Base-by-base conservation (phyloP, 345 rosid species). In the Moricandia moricandioides region DNA sequence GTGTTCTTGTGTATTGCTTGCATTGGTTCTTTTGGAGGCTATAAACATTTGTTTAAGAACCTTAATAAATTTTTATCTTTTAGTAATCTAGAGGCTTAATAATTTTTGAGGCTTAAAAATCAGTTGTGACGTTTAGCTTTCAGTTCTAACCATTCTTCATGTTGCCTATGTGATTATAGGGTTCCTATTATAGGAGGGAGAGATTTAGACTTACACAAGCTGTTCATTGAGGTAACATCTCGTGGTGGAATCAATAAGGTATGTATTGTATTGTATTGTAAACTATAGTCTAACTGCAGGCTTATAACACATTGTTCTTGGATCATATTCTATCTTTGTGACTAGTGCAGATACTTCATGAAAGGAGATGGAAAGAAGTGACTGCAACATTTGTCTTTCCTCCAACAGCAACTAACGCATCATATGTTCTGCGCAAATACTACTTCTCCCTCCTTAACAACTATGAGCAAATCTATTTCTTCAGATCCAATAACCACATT, bases 191-290 rank as follows among this genome's bases (percentile, higher is more conserved):
- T 96, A 64, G 99, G 97, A 29, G 98, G 99, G 31, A 88, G 80
- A 80, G 96, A 92, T 54, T 83, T 96, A 59, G 94, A 96, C 71
- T 83, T 96, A 87, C 97, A 96, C 77, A 83, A 79, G 59, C 97
- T 96, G 65, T 96, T 96, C 65, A 73, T 91, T 26, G 98, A 96
- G 81, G 99, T 96, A 64, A 96, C 99, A 13, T 71, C 96, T 72
- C 94, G 97, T 6, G 98, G 99, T 57, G 99, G 99, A 39, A 82
- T 96, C 69, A 90, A 86, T 77, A 96, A 92, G 98, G 99, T 91
- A 84, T 13, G 62, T 21, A 21, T n/a, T n/a, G 78, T 51, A 52
- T 65, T 31, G 40, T 5, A 49, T 12, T 40, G 5, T 14, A 43
- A 39, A 34, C 6, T 40, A 9, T 45, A 70, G 51, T 16, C 2